Conservation (phyloP, 2,329 filamentous ascomycete genomes). For the Aspergillus brunneoviolaceus region DNA sequence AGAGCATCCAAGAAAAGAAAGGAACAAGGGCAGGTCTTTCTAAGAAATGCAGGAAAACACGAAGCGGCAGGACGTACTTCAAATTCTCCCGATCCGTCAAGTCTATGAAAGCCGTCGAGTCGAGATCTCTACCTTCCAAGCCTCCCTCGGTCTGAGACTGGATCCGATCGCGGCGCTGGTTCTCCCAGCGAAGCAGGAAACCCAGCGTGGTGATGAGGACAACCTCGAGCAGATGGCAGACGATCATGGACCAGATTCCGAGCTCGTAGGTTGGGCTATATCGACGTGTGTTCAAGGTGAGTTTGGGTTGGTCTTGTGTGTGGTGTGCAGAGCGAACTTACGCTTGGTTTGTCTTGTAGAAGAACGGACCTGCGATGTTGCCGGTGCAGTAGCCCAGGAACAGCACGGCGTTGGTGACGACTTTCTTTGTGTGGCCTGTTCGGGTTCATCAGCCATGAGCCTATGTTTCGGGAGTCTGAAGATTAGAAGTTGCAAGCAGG, state of each 20-base stretch:
- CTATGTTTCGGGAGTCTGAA: not conserved
- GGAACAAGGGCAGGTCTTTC: not conserved
- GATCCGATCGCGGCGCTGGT: conserved; percentile 50
- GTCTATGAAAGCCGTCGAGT: conserved; percentile 54
- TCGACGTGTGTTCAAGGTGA: no score
- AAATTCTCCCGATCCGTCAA: conserved; percentile 55
- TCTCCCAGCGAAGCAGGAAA: conserved; percentile 50
- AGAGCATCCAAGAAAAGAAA: not conserved
- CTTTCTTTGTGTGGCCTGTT: conserved; percentile 61
- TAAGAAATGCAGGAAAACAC: not conserved
- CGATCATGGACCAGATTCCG: conserved; percentile 59
- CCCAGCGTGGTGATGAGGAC: conserved; percentile 48
- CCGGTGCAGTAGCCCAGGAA: conserved; percentile 62
- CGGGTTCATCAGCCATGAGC: conserved; percentile 20
- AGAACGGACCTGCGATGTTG: conserved; percentile 63
- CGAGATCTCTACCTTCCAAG: conserved; percentile 48
- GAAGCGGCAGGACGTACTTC: conserved; percentile 35
- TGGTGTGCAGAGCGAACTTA: conserved; percentile 12
- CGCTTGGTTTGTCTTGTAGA: conserved; percentile 58
- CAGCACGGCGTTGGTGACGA: conserved; percentile 61
- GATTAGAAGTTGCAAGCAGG: not conserved
- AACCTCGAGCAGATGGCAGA: conserved; percentile 54
- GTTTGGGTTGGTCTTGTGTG: not conserved
- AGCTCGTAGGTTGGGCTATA: conserved; percentile 48
- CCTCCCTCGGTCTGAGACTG: conserved; percentile 49